Base-by-base conservation (phyloP, 169 alveolate genomes). In the Plasmodium chabaudi region DNA sequence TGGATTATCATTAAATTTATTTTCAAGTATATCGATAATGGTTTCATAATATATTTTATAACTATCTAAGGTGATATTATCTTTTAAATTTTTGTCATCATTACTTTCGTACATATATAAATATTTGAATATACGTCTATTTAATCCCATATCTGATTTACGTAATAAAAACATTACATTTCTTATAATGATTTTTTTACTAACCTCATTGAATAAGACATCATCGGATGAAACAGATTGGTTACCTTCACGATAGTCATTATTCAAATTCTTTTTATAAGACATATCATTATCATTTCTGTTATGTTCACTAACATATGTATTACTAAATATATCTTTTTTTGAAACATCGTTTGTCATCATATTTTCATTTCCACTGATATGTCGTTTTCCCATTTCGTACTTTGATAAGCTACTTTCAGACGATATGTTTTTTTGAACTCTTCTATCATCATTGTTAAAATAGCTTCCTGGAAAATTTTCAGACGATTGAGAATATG, bases 31-130 rank as follows among this genome's bases (percentile, higher is more conserved):
- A 42, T 82, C 90, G 0, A 82, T 68, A 5, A 82, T 25, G 0
- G 90, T 82, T 15, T 59, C 75, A 21, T 27, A 57, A 60, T 39
- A 65, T 2, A 67, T 60, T 68, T 82, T 67, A 7, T 82, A 82
- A 57, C 57, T 82, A 1, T 82, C 86, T 39, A 34, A 55, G 12
- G 55, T 51, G 5, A 82, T 67, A 7, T 53, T 72, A 34, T 82
- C 90, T 44, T 39, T 82, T 0, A 56, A 12, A 13, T 68, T 67
- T 5, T 68, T 82, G 2, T 82, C 90, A 44, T 82, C 90, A 34
- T 69, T 82, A 53, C 17, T 69, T 68, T 82, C 90, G 47, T 56
- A 82, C 12, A 82, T 25, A 68, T 82, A 82, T 5, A 82, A 34
- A 15, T 56, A 82, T 65, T 57, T 65, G 25, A 67, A 82, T 0